Evolutionary conservation across 1,284 basidiomycete genomes (phyloP), one percentile per base, ranked within the genome.

Genomic region (Omphalotus olearius): DNA sequence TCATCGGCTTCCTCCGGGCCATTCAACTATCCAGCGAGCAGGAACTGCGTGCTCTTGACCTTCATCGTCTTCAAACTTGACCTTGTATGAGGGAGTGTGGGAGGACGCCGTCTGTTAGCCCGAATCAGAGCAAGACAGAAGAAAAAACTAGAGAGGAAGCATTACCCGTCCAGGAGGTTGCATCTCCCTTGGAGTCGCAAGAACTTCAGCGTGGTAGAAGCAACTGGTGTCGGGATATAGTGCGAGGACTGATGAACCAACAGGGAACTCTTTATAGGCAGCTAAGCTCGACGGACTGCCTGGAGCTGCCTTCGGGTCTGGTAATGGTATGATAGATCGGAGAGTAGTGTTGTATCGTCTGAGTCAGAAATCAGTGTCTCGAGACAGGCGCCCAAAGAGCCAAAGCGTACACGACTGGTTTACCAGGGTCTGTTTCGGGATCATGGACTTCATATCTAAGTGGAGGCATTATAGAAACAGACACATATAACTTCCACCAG

Each of bases 201-300:
- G 75, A 3, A 91, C 88, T 61, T 89, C 84, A 5, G 89, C 89
- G 16, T 85, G 83, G 60, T 91, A 91, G 69, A 91, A 91, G 63
- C 87, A 90, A 58, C 88, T 91, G 0, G 88, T 91, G 61, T 91
- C 89, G 0, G 88, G 89, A 66, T 91, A 91, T 11, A 91, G 69
- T 1, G 86, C 88, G 78, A 91, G 80, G 5, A 91, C 89, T 0
- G 76, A 85, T 10, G 84, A 80, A 1, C 88, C 82, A 0, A 76
- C 68, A n/a, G 76, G 66, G 62, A 88, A 91, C 57, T 84, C 82
- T 46, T 79, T 85, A 65, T 90, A 89, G 11, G 80, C 74, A 58
- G 73, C 80, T 38, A 81, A 69, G 66, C 89, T 86, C 16, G 83
- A 73, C 0, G 84, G 74, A 60, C 68, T 82, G 37, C 75, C 78